phyloP scores from a whole-genome alignment of 495 filamentous ascomycete species.

The Penicillium cinerascens region DNA sequence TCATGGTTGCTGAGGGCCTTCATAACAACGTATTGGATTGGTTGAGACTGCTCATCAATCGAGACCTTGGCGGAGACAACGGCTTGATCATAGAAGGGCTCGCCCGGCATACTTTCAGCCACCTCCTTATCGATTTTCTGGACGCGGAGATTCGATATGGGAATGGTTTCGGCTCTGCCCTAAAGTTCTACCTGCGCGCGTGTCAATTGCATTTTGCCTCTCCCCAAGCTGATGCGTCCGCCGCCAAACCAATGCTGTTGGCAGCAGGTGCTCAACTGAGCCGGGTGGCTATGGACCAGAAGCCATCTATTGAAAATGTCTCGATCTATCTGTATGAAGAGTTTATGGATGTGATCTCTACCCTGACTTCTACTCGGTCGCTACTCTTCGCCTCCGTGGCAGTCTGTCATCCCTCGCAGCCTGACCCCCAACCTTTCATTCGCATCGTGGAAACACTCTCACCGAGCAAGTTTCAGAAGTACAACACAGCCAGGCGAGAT shows the following conservation, averaged over 20 bases:
- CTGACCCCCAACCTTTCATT: conserved; percentile 31
- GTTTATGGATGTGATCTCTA: conserved; percentile 23
- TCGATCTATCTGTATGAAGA: conserved; percentile 29
- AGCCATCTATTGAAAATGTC: conserved; percentile 15
- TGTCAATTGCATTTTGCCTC: conserved; percentile 20
- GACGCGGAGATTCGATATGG: conserved; percentile 36
- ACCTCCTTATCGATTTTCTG: conserved; percentile 30
- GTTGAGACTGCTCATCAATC: conserved; percentile 31
- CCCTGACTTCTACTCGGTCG: conserved; percentile 21
- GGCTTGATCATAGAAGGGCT: conserved; percentile 20
- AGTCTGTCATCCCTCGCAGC: conserved; percentile 36
- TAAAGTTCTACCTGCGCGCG: conserved; percentile 29
- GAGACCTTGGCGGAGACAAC: conserved; percentile 26
- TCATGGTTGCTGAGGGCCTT: conserved; percentile 40
- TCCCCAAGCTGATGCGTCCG: conserved; percentile 1
- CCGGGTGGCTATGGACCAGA: conserved; percentile 20
- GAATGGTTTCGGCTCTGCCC: conserved; percentile 26
- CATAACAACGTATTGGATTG: conserved; percentile 32
- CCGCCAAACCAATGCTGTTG: conserved; percentile 21
- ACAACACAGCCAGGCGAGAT: conserved; percentile 19
- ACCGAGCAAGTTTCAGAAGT: conserved; percentile 13
- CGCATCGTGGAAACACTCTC: conserved; percentile 19
- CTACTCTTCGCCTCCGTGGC: conserved; percentile 23
- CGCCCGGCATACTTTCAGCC: conserved; percentile 21
- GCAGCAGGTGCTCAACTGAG: conserved; percentile 23